Conservation (phyloP, 2,329 filamentous ascomycete genomes). For the Fusarium equiseti region DNA sequence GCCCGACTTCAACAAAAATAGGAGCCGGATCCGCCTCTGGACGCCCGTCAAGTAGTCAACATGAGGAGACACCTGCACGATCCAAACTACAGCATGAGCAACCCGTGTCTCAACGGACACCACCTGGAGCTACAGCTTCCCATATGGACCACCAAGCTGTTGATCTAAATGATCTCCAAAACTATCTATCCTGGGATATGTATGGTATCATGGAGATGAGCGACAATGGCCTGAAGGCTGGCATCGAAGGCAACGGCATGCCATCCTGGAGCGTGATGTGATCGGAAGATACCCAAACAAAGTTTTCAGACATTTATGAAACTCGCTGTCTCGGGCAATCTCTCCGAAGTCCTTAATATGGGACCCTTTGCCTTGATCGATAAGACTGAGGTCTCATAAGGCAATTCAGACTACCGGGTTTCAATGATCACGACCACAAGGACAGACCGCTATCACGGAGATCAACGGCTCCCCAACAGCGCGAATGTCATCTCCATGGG, state of each 20-base stretch:
- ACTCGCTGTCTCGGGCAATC: background rate
- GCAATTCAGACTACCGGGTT: slow-evolving; percentile 31
- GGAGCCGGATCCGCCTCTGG: slow-evolving; percentile 29
- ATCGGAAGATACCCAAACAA: background rate
- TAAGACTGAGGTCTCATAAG: slow-evolving; percentile 3
- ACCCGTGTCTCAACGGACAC: slow-evolving; percentile 48
- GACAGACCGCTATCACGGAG: slow-evolving; percentile 27
- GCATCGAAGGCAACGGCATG: slow-evolving; percentile 51
- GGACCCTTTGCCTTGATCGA: background rate
- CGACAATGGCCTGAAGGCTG: slow-evolving; percentile 52
- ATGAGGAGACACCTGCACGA: slow-evolving; percentile 43
- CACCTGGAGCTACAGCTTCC: slow-evolving; percentile 35
- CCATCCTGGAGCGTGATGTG: slow-evolving; percentile 49
- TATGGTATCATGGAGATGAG: slow-evolving; percentile 58
- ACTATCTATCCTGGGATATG: slow-evolving; percentile 57
- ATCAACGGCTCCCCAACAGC: background rate
- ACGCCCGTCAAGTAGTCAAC: slow-evolving; percentile 21
- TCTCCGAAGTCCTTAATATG: background rate
- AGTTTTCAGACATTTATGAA: background rate
- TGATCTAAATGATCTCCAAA: slow-evolving; percentile 55
- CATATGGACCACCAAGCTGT: slow-evolving; percentile 53
- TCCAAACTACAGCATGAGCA: slow-evolving; percentile 55
- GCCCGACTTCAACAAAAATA: slow-evolving; percentile 31
- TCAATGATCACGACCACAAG: slow-evolving; percentile 19
- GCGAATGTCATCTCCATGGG: background rate